Evolutionary conservation across 441 rosid genomes (phyloP).

Genomic region (Erodium chrysanthum): DNA sequence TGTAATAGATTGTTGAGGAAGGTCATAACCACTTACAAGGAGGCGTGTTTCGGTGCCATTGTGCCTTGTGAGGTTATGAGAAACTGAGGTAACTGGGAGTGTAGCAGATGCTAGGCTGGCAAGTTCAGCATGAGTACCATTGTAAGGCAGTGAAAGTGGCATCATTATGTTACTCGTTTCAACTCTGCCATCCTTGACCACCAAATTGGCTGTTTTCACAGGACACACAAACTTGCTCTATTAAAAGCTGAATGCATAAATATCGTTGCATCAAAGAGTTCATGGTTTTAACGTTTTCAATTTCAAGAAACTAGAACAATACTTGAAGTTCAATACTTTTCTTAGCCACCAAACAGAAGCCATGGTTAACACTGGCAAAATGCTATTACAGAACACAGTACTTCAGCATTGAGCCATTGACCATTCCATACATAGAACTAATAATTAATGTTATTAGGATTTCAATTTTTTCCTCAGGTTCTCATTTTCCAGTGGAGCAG

Average conservation of each 20-base stretch:
- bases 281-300: neutral
- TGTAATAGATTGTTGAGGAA: neutral
- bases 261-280: neutral
- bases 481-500: neutral
- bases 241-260: neutral
- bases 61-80: neutral
- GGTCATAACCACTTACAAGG: neutral
- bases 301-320: neutral
- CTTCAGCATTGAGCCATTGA: neutral
- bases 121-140: constrained; percentile 29
- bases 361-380: no score
- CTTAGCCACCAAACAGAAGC: constrained; percentile 1
- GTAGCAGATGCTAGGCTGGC: constrained; percentile 36
- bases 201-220: constrained; percentile 27
- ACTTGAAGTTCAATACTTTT: neutral
- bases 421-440: no score
- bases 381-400: no score
- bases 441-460: no score
- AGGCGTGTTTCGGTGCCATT: constrained; percentile 23
- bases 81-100: constrained; percentile 19
- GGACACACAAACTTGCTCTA: neutral
- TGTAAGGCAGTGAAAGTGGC: constrained; percentile 14
- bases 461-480: neutral
- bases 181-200: constrained; percentile 33
- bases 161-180: constrained; percentile 25